phyloP scores from a whole-genome alignment of 768 basidiomycete genomes.

The Mycena alexandri region DNA sequence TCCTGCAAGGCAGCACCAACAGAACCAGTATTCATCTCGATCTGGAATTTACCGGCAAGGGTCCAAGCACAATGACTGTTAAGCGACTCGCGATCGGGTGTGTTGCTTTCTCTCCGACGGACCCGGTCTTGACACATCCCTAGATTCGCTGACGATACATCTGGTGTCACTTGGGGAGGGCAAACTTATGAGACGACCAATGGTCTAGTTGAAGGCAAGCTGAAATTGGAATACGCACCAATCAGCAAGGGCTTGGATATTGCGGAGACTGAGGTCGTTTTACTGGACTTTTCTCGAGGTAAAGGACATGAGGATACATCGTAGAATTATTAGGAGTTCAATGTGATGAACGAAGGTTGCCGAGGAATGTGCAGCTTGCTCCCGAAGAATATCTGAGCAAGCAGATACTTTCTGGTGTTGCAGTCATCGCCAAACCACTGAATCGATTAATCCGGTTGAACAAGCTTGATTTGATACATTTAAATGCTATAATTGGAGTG shows the following conservation, averaged over 20 bases:
- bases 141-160: slow-evolving; percentile 63
- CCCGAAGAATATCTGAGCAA: too few relatives aligned
- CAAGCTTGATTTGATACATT: too few relatives aligned
- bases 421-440: too few relatives aligned
- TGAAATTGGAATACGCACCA: slow-evolving; percentile 41
- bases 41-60: slow-evolving; percentile 50
- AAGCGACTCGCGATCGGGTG: slow-evolving; percentile 65
- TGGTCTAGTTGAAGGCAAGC: slow-evolving; percentile 54
- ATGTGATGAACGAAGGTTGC: too few relatives aligned
- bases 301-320: neutral
- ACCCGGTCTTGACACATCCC: neutral
- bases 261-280: slow-evolving; percentile 50
- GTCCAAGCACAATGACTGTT: slow-evolving; percentile 51
- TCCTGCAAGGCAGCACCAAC: slow-evolving; percentile 49
- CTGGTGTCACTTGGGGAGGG: slow-evolving; percentile 69
- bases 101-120: neutral
- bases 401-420: too few relatives aligned
- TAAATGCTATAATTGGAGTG: too few relatives aligned
- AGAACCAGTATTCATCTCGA: slow-evolving; percentile 59
- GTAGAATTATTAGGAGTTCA: neutral
- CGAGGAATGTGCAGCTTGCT: too few relatives aligned
- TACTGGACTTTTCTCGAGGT: slow-evolving; percentile 37
- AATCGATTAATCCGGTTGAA: too few relatives aligned
- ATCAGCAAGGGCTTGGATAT: slow-evolving; percentile 47
- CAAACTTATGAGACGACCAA: slow-evolving; percentile 67